Base-by-base conservation (phyloP, 495 filamentous ascomycete genomes). In the Daldinia grandis region DNA sequence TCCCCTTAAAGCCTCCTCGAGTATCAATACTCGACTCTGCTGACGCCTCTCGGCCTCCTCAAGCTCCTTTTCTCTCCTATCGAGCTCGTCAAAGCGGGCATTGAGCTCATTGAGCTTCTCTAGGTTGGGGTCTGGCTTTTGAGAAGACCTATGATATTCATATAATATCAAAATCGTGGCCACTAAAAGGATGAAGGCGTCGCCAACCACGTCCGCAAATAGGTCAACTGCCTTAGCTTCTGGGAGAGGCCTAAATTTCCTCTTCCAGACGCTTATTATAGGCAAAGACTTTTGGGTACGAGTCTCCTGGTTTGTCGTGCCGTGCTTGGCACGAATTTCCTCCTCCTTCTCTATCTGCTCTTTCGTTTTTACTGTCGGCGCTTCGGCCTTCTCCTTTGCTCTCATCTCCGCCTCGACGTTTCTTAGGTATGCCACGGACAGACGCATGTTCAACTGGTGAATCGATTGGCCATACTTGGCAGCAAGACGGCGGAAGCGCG, bases 151-250 rank as follows among this genome's bases (percentile, higher is more conserved):
- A 76, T 87, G 89, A 24, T 90, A 91, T 79, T 99, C 95, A 64
- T 91, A 94, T 1, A 96, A 76, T 42, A 99, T 90, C 71, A 98
- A 77, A 0, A 83, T 85, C 12, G 89, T 88, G 2, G 91, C 96
- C 14, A 98, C 93, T 4, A 87, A 58, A 61, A 98, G 91, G 31
- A 99, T 87, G 76, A 99, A 99, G 1, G 87, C 81, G 73, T 99
- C 95, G 44, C 93, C 93, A 56, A 96, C 90, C 58, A 99, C 97
- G 63, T 96, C 97, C 9, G 95, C 96, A 27, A 97, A 97, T 6
- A 94, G 87, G 76, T 99, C 95, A 28, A 99, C 97, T 5, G 95
- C 95, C 76, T 98, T 98, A 14, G 87, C 87, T 73, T 99, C 96
- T 33, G 92, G 91, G 1, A 99, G 83, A 1, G 96, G 91, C 59